phyloP scores from a whole-genome alignment of 1,284 basidiomycete species.

The Tremellales sp. region DNA sequence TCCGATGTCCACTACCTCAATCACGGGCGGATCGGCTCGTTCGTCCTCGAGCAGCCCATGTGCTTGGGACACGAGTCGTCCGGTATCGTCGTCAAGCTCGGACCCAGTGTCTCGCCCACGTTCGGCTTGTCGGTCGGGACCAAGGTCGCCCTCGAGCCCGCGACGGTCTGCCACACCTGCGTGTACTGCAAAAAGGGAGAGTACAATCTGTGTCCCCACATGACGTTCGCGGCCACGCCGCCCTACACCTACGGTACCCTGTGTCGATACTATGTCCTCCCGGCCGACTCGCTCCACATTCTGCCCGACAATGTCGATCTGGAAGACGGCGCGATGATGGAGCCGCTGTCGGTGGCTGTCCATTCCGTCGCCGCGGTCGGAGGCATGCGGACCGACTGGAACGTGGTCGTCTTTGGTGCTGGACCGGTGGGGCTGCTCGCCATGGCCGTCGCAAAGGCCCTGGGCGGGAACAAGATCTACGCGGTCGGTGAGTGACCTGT shows the following conservation, averaged over 20 bases:
- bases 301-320: constrained; percentile 48
- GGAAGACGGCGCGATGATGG: constrained; percentile 63
- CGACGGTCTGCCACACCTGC: constrained; percentile 50
- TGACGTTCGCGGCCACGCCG: constrained; percentile 46
- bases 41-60: constrained; percentile 48
- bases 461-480: constrained; percentile 75
- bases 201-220: constrained; percentile 56
- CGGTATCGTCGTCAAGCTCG: constrained; percentile 39
- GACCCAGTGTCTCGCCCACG: constrained; percentile 28
- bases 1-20: constrained; percentile 63
- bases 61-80: constrained; percentile 44
- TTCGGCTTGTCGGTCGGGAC: constrained; percentile 44
- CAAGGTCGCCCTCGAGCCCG: constrained; percentile 57
- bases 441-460: constrained; percentile 87
- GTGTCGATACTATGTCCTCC: constrained; percentile 40
- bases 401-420: constrained; percentile 73
- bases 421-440: constrained; percentile 90
- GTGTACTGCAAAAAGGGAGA: constrained; percentile 58
- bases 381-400: constrained; percentile 65
- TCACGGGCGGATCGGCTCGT: constrained; percentile 43
- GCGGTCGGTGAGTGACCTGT: no score
- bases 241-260: constrained; percentile 46
- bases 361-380: constrained; percentile 81
- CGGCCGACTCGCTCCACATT: constrained; percentile 37
- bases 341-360: constrained; percentile 87